A percentile compares a stretch with the other conserved stretches of the same genome.
Conservation (phyloP, 306 rosid genomes). For the Medicago lupulina region DNA sequence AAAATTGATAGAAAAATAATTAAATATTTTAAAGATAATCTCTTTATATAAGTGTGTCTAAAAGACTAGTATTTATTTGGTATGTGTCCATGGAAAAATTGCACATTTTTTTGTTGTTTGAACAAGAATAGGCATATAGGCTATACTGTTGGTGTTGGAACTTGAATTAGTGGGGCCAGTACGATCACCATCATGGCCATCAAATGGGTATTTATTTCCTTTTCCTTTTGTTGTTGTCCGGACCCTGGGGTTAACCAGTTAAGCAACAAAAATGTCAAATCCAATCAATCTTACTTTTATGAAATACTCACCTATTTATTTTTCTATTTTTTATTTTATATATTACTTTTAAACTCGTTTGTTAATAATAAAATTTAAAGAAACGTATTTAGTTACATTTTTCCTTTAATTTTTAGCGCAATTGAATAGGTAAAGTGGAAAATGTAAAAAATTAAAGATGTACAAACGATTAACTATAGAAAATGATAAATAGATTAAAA, state of each 20-base stretch:
- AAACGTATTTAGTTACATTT: too few relatives aligned
- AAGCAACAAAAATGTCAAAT: not conserved
- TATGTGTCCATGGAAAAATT: too few relatives aligned
- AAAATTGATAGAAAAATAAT: too few relatives aligned
- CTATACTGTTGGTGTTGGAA: constrained; percentile 6
- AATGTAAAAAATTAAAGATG: too few relatives aligned
- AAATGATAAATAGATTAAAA: too few relatives aligned
- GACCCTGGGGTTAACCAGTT: constrained; percentile 19
- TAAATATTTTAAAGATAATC: too few relatives aligned
- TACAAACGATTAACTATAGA: not conserved
- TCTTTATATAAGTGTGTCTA: too few relatives aligned
- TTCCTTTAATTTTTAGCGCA: too few relatives aligned
- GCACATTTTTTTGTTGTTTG: not conserved
- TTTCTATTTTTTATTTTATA: not conserved
- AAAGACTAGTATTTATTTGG: too few relatives aligned
- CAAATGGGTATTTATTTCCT: constrained; percentile 12
- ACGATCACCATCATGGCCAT: constrained; percentile 39
- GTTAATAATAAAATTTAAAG: too few relatives aligned
- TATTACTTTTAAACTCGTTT: not conserved
- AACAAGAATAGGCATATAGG: not conserved
- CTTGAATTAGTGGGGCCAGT: constrained; percentile 33
- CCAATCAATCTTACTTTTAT: constrained; percentile 1
- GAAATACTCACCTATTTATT: not conserved
- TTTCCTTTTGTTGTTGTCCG: constrained; percentile 5
- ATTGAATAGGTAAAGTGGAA: too few relatives aligned